Evolutionary conservation across 352 stramenopile genomes (phyloP), one percentile per base, ranked within the genome.

Genomic region (Chrysophaeum taylorii): DNA sequence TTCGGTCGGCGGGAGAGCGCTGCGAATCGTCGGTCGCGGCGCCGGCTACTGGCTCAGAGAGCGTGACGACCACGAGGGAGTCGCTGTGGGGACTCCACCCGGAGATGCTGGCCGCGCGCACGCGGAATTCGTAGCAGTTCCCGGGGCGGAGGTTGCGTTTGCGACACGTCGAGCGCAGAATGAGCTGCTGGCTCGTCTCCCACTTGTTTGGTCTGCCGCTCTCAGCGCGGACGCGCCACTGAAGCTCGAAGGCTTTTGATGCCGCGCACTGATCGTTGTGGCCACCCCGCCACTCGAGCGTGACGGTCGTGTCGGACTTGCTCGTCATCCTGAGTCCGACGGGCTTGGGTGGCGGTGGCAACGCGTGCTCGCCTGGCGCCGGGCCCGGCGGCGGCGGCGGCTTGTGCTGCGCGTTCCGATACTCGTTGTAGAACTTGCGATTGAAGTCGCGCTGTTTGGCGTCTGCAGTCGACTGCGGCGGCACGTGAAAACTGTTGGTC

Each of bases 11-110:
- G n/a, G n/a, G n/a, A n/a, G n/a, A n/a, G n/a, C n/a, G n/a, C n/a
- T n/a, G n/a, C n/a, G n/a, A n/a, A n/a, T n/a, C n/a, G 23, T 2
- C n/a, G 21, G 57, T 27, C 21, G 33, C 35, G 21, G 33, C 15
- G 9, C 2, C 16, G 31, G 14, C 27, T 5, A 36, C 14, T 18
- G 12, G 33, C 12, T 66, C n/a, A 23, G 64, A 27, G 12, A 74
- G 42, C 21, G 72, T 76, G 23, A 70, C 57, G n/a, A 76, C 68
- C 42, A 72, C 70, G 0, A 68, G 29, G 18, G 69, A 27, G 37
- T 76, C 72, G 35, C 37, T 68, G 61, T 74, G 61, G 25, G 36
- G 53, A 27, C 62, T 73, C 72, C 72, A 76, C 18, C 72, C 72
- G 53, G 68, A 70, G 1, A 70, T 69, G 53, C 36, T 61, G 23